Base-by-base conservation (phyloP, 495 filamentous ascomycete species). In the Lepraria neglecta region DNA sequence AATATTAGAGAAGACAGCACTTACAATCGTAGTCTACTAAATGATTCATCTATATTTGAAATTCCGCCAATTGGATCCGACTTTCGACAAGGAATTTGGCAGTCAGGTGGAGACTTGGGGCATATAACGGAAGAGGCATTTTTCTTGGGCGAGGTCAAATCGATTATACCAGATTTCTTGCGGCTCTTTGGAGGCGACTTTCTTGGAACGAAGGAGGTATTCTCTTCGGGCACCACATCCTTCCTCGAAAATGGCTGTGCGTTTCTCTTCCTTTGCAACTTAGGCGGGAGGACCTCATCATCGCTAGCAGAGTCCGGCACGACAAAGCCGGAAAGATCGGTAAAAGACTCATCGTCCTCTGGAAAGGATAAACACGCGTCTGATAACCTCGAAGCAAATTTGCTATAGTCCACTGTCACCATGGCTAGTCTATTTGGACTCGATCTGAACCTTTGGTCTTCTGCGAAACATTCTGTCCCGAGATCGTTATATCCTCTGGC, bases 311-410 rank as follows among this genome's bases (percentile, higher is more conserved):
- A 71, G 48, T 73, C 72, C 53, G 62, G 50, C 27, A 70, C 71
- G 11, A 75, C 66, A 52, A 75, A 74, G 55, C 67, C 72, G 1
- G 72, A 74, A n/a, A 74, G 65, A 31, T 63, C 64, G 5, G 60
- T 63, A 6, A 44, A 52, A 55, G 24, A 42, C 3, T 60, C 50
- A 7, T 60, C 64, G n/a, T 67, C 50, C 27, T 67, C 55, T n/a
- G 51, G 35, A 17, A 28, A 27, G 14, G 30, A 44, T 28, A 43
- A 19, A 21, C 27, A 47, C 17, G 56, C 59, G 14, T 30, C 30
- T 10, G 45, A 31, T 15, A 30, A 35, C 4, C 28, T 27, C 24
- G 43, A 5, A 52, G 27, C 33, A 51, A 63, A 54, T 35, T 47
- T 52, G 48, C 38, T 54, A 27, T 66, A 60, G 48, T 66, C 56